phyloP scores from a whole-genome alignment of 2,329 filamentous ascomycete species.

The Beauveria medogensis region DNA sequence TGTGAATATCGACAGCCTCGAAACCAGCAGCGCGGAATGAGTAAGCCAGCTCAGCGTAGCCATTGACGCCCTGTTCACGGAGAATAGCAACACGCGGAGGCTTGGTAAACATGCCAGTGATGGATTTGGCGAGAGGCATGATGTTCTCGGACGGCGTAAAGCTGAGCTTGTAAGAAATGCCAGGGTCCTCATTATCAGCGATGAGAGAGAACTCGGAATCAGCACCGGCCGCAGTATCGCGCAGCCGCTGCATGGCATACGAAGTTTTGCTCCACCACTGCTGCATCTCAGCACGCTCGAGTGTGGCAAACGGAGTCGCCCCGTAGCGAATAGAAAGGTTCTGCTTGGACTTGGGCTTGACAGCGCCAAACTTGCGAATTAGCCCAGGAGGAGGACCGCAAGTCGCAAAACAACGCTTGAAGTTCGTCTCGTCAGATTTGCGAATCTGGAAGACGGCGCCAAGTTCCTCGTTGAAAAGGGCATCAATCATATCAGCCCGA shows the following conservation, averaged over 20 bases:
- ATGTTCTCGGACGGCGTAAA: conserved; percentile 74
- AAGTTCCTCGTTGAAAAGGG: conserved; percentile 92
- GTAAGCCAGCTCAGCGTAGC: conserved; percentile 95
- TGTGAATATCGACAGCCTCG: conserved; percentile 87
- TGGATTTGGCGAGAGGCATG: conserved; percentile 47
- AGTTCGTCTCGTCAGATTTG: conserved; percentile 73
- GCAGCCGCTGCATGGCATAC: conserved; percentile 79
- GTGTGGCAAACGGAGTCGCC: conserved; percentile 57
- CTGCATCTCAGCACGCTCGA: conserved; percentile 67
- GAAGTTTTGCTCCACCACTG: conserved; percentile 85
- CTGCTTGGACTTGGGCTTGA: conserved; percentile 63
- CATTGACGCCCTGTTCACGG: conserved; percentile 91
- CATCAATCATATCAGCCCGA: conserved; percentile 58
- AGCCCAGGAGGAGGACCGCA: conserved; percentile 76
- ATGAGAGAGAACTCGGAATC: conserved; percentile 75
- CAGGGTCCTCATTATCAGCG: conserved; percentile 66
- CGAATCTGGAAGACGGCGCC: conserved; percentile 94
- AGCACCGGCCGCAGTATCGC: conserved; percentile 82
- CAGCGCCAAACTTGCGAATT: conserved; percentile 75
- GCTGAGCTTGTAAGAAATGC: conserved; percentile 74
- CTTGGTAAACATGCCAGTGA: conserved; percentile 45
- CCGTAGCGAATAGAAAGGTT: conserved; percentile 68
- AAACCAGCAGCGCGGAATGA: conserved; percentile 89
- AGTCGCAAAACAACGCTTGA: conserved; percentile 84
- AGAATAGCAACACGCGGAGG: conserved; percentile 79